Base-by-base conservation (phyloP, 1,139 yeast species). In the Zygoascus hellenicus region DNA sequence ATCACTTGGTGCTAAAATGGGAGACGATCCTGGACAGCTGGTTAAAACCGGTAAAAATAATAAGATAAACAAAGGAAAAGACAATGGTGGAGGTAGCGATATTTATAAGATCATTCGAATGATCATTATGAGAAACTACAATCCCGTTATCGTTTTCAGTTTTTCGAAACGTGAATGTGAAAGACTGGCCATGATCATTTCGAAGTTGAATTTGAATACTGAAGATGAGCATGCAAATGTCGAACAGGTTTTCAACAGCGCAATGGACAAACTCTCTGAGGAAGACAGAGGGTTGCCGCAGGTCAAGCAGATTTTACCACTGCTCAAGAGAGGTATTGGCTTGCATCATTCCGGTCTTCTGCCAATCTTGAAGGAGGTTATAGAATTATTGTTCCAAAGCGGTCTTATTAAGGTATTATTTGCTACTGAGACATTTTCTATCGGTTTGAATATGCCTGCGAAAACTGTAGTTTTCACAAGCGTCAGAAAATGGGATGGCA, bases 401-500 rank as follows among this genome's bases (percentile, higher is more conserved):
- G 98, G 98, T 13, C 78, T 90, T 46, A 73, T 94, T 50, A 94
- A 94, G 65, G 97, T 92, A 2, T 70, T 92, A 49, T 92, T 94
- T 69, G 98, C 98, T 1, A 92, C 99, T 0, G 99, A 92, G 68
- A 92, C 99, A 0, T 94, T 92, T 64, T 94, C 98, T 14, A 94
- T 92, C 76, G 99, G 99, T 46, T 77, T 92, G 54, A 92, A 92
- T 69, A 83, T 92, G 89, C 99, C 99, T 56, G 96, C 99, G 3
- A 89, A 94, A 62, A 92, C 99, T 0, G 99, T 92, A 42, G 98
- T 94, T 9, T 94, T 94, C 67, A 92, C 98, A 0, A 86, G 94
- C 38, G 98, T 94, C 11, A 81, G 98, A 64, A 94, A 94, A 65
- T 92, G 96, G 95, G 99, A 94, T 67, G 98, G 98, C 59, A 81